Conservation (phyloP, 768 basidiomycete genomes). For the Lentinula aciculospora region DNA sequence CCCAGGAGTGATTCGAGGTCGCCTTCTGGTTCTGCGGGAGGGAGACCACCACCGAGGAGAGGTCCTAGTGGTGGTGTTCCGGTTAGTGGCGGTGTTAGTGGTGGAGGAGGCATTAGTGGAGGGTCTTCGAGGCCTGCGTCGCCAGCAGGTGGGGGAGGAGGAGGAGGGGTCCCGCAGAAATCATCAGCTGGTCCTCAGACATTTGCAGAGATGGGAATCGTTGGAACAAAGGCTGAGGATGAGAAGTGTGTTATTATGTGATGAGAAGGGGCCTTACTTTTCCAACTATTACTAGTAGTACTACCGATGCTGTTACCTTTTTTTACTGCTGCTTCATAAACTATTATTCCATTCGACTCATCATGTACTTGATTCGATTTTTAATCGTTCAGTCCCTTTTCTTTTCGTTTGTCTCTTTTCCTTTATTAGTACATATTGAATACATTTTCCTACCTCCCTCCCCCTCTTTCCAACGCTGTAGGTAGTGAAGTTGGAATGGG, state of each 20-base stretch:
- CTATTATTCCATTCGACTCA: no score
- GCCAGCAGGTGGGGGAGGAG: neutral
- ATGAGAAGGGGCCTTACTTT: no score
- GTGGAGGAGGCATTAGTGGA: neutral
- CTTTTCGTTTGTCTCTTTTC: no score
- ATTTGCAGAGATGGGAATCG: slow-evolving; percentile 93
- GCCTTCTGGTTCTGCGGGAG: neutral
- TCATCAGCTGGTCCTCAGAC: slow-evolving; percentile 56
- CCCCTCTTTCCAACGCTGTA: no score
- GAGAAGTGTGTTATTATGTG: slow-evolving; percentile 91
- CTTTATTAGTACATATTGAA: no score
- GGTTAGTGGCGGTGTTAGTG: neutral
- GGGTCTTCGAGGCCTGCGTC: neutral
- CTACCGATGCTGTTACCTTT: no score
- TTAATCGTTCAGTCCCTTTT: no score
- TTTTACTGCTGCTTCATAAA: no score
- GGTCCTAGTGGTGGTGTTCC: neutral
- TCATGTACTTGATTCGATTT: no score
- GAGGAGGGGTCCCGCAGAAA: slow-evolving; percentile 13
- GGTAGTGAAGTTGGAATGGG: no score
- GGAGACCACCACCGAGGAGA: neutral
- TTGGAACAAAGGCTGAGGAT: slow-evolving; percentile 68
- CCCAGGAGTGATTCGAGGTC: neutral
- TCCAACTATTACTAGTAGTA: no score
- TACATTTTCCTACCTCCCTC: no score